Evolutionary conservation across 208 protist species (phyloP).

Genomic region (Leishmania amazonensis): DNA sequence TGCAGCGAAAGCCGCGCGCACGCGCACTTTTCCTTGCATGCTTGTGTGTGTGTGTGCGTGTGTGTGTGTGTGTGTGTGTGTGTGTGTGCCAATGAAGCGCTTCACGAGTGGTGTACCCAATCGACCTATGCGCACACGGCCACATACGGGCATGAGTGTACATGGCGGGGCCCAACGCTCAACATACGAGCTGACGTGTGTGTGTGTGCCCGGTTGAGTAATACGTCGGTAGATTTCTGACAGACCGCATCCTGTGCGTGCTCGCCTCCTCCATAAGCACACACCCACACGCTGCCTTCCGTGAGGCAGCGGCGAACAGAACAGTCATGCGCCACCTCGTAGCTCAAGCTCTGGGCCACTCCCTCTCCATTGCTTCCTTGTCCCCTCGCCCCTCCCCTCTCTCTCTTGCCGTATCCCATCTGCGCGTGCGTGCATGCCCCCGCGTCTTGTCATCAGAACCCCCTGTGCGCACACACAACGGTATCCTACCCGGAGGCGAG

Average conservation of each 20-base stretch:
- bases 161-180: background rate
- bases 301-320: background rate
- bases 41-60: background rate
- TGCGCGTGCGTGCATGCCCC: background rate
- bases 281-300: background rate
- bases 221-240: background rate
- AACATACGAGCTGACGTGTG: background rate
- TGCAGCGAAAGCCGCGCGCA: background rate
- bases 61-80: background rate
- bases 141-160: background rate
- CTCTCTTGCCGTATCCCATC: background rate
- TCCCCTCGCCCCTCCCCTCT: background rate
- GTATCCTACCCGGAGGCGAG: background rate
- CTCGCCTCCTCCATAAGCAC: background rate
- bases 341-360: too few species aligned
- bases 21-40: background rate
- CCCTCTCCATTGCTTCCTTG: background rate
- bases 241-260: background rate
- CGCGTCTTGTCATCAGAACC: background rate
- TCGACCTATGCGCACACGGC: too few species aligned
- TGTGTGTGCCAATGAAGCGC: background rate
- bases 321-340: background rate
- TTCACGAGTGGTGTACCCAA: too few species aligned
- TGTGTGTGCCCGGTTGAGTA: background rate
- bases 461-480: background rate